phyloP scores from a whole-genome alignment of 2,329 filamentous ascomycete species.

The Phyllosticta capitalensis region DNA sequence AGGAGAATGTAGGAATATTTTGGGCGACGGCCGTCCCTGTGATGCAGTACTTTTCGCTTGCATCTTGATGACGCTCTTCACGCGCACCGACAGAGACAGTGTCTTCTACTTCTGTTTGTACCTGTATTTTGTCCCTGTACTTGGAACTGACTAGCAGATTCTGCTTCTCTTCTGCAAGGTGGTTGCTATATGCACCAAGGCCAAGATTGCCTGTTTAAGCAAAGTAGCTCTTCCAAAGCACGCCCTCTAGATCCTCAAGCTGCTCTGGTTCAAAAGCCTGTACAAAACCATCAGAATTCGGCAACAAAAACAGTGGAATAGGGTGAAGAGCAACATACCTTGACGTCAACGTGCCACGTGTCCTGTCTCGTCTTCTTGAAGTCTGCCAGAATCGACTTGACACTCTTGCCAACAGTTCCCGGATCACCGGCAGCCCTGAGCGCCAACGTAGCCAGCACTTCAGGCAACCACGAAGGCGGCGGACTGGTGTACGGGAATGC shows the following conservation, averaged over 20 bases:
- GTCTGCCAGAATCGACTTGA: slow-evolving; percentile 86
- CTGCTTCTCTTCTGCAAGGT: too few relatives aligned
- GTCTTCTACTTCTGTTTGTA: neutral
- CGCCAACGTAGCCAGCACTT: slow-evolving; percentile 77
- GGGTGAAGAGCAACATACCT: slow-evolving; percentile 50
- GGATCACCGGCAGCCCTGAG: slow-evolving; percentile 78
- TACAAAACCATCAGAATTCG: neutral
- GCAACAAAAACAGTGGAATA: neutral
- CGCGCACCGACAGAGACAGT: neutral
- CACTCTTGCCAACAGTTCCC: slow-evolving; percentile 88
- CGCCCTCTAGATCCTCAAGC: slow-evolving; percentile 87
- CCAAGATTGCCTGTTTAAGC: slow-evolving; percentile 47
- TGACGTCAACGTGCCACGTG: slow-evolving; percentile 96
- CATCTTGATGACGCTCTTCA: neutral
- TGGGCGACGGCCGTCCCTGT: neutral
- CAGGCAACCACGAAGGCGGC: slow-evolving; percentile 87
- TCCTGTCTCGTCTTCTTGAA: slow-evolving; percentile 99
- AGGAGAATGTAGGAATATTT: neutral
- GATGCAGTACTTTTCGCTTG: neutral
- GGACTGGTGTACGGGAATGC: slow-evolving; percentile 95
- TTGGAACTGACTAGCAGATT: neutral
- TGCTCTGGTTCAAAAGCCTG: slow-evolving; percentile 82
- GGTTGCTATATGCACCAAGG: neutral
- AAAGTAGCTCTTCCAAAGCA: slow-evolving; percentile 99
- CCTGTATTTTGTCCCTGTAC: neutral